Evolutionary conservation across 2,329 filamentous ascomycete species (phyloP), one percentile per base, ranked within the genome.

Genomic region (Aureobasidium sp.): DNA sequence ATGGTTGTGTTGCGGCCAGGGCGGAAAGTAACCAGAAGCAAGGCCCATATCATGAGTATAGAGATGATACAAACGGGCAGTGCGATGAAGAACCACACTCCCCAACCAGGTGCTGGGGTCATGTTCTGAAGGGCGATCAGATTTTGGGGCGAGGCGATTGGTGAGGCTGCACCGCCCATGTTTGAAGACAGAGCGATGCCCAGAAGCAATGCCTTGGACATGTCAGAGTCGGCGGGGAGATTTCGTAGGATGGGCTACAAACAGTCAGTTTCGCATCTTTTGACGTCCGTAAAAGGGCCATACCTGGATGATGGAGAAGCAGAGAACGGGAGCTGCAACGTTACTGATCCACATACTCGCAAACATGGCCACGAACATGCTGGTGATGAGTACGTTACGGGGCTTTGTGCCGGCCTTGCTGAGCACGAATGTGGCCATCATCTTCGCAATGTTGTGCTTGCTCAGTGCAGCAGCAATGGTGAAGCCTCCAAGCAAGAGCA

Each of bases 281-380:
- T 35, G 38, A 30, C 12, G 3, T 3, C 21, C 7, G 10, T 6
- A 21, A 38, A 2, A 25, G 53, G n/a, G n/a, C 38, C 45, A 37
- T 21, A 49, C 45, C 45, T 95, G 90, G 56, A 98, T 95, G 63
- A 98, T 96, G 17, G 90, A 95, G 70, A 94, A 97, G 74, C 93
- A 98, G 32, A 98, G 79, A 8, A 98, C 93, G 0, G 93, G 93
- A 1, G 94, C 91, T 1, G 93, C 93, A 24, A 98, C 94, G 61
- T 98, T 98, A 71, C 90, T 95, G 64, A 98, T 97, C 77, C 95
- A 89, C 93, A 98, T 98, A 62, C 90, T 96, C 7, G 94, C 86
- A 68, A 98, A 94, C 64, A 93, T 94, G 53, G 91, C 90, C 37
- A 98, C 93, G 62, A 96, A 90, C 93, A 98, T 98, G 72, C 91